These are phyloP conservation scores for Termitomyces sp. DNA, from an alignment of 768 basidiomycete genomes.

Conservation along the genomic window DNA sequence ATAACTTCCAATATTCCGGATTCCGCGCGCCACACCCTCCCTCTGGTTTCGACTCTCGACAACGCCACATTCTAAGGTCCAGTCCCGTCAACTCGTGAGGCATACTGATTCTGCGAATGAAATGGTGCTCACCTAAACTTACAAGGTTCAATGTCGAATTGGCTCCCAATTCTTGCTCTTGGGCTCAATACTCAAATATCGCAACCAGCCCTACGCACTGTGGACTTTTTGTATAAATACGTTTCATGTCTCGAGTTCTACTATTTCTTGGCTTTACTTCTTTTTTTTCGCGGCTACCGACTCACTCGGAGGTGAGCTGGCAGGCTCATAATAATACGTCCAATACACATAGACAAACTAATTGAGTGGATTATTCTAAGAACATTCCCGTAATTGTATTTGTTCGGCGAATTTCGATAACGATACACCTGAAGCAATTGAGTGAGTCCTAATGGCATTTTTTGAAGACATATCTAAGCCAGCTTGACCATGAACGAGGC, in stretches of 20 bases:
- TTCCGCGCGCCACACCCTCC: constrained; percentile 14
- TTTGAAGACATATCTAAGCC: background rate
- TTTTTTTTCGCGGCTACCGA: background rate
- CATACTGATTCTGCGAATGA: background rate
- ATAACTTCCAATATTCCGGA: constrained; percentile 5
- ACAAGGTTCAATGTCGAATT: constrained; percentile 6
- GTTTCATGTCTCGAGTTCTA: background rate
- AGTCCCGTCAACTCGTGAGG: constrained; percentile 10
- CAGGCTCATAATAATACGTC: background rate
- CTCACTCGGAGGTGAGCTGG: background rate
- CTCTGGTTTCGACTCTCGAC: constrained; percentile 8
- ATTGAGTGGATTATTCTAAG: constrained; percentile 6
- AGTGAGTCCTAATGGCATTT: too few species aligned
- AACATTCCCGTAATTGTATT: background rate
- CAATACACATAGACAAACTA: constrained; percentile 5
- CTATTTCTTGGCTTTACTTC: background rate
- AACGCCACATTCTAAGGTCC: constrained; percentile 5
- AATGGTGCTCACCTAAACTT: background rate
- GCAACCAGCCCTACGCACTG: background rate
- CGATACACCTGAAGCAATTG: background rate
- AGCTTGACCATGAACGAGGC: background rate
- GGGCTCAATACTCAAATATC: constrained; percentile 1
- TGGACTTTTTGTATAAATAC: constrained; percentile 3
- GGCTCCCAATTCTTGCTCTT: constrained; percentile 6
- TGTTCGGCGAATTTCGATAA: background rate